Evolutionary conservation across 176 grass and related monocot species (phyloP).

Genomic region (Metroxylon sagu): DNA sequence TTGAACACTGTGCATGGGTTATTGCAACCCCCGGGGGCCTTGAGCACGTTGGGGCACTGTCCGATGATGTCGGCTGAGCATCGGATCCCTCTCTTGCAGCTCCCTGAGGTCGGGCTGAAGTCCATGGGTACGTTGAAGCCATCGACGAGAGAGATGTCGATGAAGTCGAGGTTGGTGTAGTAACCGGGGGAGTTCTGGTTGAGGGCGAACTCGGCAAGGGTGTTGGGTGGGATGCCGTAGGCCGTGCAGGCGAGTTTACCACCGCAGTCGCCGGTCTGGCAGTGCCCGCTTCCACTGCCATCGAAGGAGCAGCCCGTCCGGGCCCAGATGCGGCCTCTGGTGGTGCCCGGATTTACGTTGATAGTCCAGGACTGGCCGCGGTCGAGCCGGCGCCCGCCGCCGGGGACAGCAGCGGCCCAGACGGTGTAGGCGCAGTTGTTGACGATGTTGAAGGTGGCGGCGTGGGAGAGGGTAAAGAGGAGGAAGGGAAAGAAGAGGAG

Average conservation of each 20-base stretch:
- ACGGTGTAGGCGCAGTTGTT: constrained; percentile 45
- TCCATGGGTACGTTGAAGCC: too few species aligned
- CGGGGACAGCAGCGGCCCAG: constrained; percentile 31
- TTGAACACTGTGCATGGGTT: constrained; percentile 35
- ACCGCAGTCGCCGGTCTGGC: too few species aligned
- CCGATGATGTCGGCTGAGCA: constrained; percentile 29
- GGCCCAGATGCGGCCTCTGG: constrained; percentile 33
- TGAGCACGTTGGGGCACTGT: constrained; percentile 24
- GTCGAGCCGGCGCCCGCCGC: constrained; percentile 32
- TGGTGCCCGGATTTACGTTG: constrained; percentile 13
- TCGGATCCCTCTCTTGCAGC: not conserved
- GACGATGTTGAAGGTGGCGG: constrained; percentile 31
- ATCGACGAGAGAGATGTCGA: too few species aligned
- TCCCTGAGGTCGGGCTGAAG: too few species aligned
- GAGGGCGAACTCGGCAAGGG: too few species aligned
- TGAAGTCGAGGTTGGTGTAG: constrained; percentile 36
- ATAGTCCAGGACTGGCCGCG: constrained; percentile 28
- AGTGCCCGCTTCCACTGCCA: not conserved
- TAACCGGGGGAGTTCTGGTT: constrained; percentile 24
- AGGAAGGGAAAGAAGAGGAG: constrained; percentile 9
- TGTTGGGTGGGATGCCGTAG: too few species aligned
- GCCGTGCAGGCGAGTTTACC: too few species aligned
- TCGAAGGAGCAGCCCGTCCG: constrained; percentile 39
- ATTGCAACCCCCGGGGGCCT: constrained; percentile 28
- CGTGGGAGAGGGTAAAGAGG: not conserved